phyloP scores from a whole-genome alignment of 2,329 filamentous ascomycete genomes.

The Colletotrichum somersetense region DNA sequence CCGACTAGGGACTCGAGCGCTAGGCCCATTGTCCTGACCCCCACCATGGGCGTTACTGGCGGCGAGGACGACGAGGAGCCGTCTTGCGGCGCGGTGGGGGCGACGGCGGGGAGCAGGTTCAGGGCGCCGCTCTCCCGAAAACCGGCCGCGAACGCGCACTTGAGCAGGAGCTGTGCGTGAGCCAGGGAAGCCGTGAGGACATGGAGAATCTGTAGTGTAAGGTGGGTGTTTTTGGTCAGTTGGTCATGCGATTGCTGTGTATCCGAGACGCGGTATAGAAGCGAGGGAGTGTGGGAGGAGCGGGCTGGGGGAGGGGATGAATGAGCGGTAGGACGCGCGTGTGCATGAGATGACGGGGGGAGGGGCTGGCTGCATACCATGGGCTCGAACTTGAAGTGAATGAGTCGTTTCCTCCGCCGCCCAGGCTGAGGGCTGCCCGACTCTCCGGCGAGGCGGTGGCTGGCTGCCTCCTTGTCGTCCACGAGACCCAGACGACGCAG shows the following conservation, averaged over 20 bases:
- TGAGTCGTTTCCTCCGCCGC: slow-evolving; percentile 59
- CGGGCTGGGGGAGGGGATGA: background rate
- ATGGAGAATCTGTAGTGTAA: slow-evolving; percentile 80
- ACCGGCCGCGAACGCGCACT: slow-evolving; percentile 82
- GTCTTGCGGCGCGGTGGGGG: slow-evolving; percentile 44
- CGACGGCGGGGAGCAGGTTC: slow-evolving; percentile 63
- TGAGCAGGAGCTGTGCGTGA: slow-evolving; percentile 81
- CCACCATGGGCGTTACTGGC: slow-evolving; percentile 76
- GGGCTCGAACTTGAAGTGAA: slow-evolving; percentile 94
- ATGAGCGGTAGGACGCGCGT: background rate
- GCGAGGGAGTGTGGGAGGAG: background rate
- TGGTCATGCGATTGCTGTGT: slow-evolving; percentile 10
- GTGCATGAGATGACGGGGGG: slow-evolving; percentile 26
- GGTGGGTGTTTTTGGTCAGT: background rate
- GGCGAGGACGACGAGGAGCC: slow-evolving; percentile 47
- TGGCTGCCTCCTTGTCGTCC: slow-evolving; percentile 42
- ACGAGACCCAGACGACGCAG: slow-evolving; percentile 54
- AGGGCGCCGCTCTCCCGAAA: slow-evolving; percentile 93
- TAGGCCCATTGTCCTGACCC: slow-evolving; percentile 85
- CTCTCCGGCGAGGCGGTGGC: slow-evolving; percentile 5
- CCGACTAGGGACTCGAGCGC: slow-evolving; percentile 87
- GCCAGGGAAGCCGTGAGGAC: slow-evolving; percentile 81
- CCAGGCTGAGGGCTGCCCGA: slow-evolving; percentile 37
- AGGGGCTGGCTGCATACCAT: slow-evolving; percentile 73
- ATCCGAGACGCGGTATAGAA: background rate